Evolutionary conservation across 495 filamentous ascomycete species (phyloP), one percentile per base, ranked within the genome.

Genomic region (Hypoxylon trugodes): DNA sequence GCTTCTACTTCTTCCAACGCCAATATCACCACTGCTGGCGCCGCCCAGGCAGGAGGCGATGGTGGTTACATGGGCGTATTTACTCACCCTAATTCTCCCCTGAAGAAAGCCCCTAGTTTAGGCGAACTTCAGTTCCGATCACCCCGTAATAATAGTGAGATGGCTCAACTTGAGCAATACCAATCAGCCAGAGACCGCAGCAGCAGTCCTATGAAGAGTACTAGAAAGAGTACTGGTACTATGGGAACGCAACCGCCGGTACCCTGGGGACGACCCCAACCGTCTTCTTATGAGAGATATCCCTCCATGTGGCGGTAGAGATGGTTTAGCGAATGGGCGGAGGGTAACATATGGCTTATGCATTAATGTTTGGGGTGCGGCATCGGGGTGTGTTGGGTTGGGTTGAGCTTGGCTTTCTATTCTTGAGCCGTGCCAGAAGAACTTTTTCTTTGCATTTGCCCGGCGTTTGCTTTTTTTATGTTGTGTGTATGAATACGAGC

Each of bases 41-140:
- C 18, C 0, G 48, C 25, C 32, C 59, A 51, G 12, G 46, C 42
- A 18, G 52, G 68, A 24, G 49, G 53, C 26, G 62, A 69, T 67
- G 92, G 93, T 36, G 93, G 93, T 10, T 94, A 85, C 70, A 77
- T 96, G 24, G 92, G 92, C 6, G 80, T 94, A 4, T 93, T 85
- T 75, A 86, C 85, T 1, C 90, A 96, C 71, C 84, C 87, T n/a
- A 88, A 89, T 49, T 93, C 90, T 8, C 92, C 92, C 9, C 76
- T 96, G 22, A 86, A 90, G 58, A 94, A 93, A 60, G 69, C 75
- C 2, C 77, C 76, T 22, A 82, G 77, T 70, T 69, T 82, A 52
- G 74, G 76, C 30, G 77, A 80, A 24, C 79, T 82, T 42, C 61
- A 70, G 25, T 69, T 57, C 41, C 65, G 67, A 38, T 76, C 77